Conservation (phyloP, 2,329 filamentous ascomycete genomes). For the Penicillium verrucosum region DNA sequence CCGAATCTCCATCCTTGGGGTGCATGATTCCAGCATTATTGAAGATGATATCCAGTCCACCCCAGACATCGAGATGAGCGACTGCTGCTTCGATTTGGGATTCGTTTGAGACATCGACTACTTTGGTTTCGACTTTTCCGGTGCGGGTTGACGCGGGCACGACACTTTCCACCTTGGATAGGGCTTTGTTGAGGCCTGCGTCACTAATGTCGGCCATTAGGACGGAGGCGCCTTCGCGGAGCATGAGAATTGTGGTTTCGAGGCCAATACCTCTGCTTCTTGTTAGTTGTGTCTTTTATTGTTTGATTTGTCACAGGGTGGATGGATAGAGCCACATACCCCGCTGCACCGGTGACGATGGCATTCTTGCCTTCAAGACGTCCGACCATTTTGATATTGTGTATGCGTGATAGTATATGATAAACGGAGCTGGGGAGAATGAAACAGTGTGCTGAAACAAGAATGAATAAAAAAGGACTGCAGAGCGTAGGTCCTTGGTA, state of each 20-base stretch:
- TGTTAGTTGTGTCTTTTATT: background rate
- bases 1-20: conserved; percentile 71
- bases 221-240: conserved; percentile 80
- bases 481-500: background rate
- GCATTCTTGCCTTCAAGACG: conserved; percentile 62
- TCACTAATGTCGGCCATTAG: conserved; percentile 82
- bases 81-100: conserved; percentile 71
- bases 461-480: background rate
- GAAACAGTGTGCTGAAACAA: background rate
- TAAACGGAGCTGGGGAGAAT: background rate
- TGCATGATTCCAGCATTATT: conserved; percentile 99
- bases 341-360: conserved; percentile 79
- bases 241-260: conserved; percentile 86
- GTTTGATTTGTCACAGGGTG: background rate
- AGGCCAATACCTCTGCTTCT: conserved; percentile 75
- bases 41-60: conserved; percentile 87
- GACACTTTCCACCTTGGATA: conserved; percentile 71
- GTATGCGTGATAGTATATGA: background rate
- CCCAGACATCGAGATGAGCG: conserved; percentile 74
- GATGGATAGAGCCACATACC: conserved; percentile 53
- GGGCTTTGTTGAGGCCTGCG: conserved; percentile 71
- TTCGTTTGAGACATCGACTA: conserved; percentile 77
- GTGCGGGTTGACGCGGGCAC: conserved; percentile 49
- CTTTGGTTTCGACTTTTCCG: conserved; percentile 23
- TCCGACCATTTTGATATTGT: conserved; percentile 6